phyloP scores from a whole-genome alignment of 208 protist genomes.

The Kentomonas sorsogonicus region DNA sequence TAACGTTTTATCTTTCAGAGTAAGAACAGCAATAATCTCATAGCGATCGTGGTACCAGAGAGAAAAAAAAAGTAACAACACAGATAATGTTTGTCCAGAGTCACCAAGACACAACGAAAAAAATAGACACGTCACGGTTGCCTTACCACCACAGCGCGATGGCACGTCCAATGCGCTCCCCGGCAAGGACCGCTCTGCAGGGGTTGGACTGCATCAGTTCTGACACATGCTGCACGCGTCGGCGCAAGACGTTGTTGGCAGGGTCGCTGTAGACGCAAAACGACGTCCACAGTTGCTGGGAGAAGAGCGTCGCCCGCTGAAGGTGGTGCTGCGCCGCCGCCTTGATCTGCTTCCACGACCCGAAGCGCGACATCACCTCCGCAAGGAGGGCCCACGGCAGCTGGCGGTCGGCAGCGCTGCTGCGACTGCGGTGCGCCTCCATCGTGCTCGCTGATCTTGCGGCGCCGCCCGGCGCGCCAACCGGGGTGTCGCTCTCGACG shows the following conservation, averaged over 20 bases:
- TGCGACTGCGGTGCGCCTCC: too few species aligned
- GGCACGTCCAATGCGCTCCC: constrained; percentile 39
- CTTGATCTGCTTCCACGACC: constrained; percentile 34
- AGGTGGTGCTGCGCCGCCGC: constrained; percentile 47
- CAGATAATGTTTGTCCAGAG: background rate
- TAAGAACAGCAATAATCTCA: background rate
- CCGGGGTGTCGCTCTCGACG: constrained; percentile 23
- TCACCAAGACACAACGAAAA: background rate
- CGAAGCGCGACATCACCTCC: too few species aligned
- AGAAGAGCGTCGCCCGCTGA: constrained; percentile 42
- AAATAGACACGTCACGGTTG: background rate
- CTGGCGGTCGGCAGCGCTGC: too few species aligned
- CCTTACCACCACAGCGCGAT: constrained; percentile 71
- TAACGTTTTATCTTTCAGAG: background rate
- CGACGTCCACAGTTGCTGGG: constrained; percentile 54
- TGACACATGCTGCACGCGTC: constrained; percentile 54
- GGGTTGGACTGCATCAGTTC: constrained; percentile 23
- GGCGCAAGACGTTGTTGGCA: constrained; percentile 42
- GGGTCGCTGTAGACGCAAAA: constrained; percentile 52
- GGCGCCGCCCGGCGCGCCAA: constrained; percentile 8
- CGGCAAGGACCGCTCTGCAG: constrained; percentile 14
- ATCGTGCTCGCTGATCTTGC: too few species aligned
- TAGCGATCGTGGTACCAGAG: background rate
- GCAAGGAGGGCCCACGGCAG: too few species aligned
- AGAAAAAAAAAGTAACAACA: constrained; percentile 5